Base-by-base conservation (phyloP, 2,329 filamentous ascomycete species). In the Monosporascus cannonballus region DNA sequence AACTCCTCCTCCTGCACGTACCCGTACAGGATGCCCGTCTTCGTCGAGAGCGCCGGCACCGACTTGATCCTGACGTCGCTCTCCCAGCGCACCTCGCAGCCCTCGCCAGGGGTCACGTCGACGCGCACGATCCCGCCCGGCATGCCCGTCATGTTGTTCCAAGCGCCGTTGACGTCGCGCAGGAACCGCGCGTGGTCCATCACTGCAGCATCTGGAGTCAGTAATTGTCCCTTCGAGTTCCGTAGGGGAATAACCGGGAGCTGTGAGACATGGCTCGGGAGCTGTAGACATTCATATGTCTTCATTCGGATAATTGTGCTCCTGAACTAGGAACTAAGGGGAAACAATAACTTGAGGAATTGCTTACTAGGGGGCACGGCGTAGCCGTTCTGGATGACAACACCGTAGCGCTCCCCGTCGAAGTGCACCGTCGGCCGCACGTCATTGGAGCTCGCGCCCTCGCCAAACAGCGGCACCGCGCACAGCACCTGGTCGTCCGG, bases 131-230 rank as follows among this genome's bases (percentile, higher is more conserved):
- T 22, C 5, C 48, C 48, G 41, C 48, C 48, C 11, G 48, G 20
- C 48, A 50, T 50, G 20, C 22, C n/a, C 17, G 38, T 50, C 48
- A 41, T 50, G 48, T 50, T 45, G 48, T 50, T 50, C 22, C 27
- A 44, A 5, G 38, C 27, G 15, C 48, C 48, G 41, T 50, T 50
- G 25, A 45, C n/a, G 38, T 50, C 25, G 22, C 30, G 42, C 20
- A 46, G 5, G 22, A 17, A 14, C 7, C 8, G 22, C 18, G n/a
- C 3, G 17, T 24, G n/a, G 5, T 22, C 4, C 36, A 25, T 2
- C 37, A 50, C 20, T 22, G 20, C 20, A 22, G 20, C 20, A 22
- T 22, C 20, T 22, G 20, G 20, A 22, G 20, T 22, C 20, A 22
- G 20, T 22, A 22, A 22, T 22, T 22, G 20, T 22, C 20, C 20